phyloP scores from a whole-genome alignment of 2,329 filamentous ascomycete genomes.

The Alternaria consortialis region DNA sequence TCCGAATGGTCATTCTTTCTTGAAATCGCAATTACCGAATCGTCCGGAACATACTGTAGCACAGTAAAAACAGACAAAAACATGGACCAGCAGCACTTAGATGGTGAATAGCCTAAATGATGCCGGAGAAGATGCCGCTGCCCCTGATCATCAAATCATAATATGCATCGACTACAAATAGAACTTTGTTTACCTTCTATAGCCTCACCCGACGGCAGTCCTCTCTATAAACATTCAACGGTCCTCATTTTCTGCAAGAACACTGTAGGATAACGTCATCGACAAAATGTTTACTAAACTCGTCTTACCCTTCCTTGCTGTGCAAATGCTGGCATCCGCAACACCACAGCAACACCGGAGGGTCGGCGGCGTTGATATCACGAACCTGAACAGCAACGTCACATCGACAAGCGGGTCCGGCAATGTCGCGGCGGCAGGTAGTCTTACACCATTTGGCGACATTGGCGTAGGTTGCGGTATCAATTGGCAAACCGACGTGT shows the following conservation, averaged over 20 bases:
- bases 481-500: slow-evolving; percentile 16
- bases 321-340: slow-evolving; percentile 12
- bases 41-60: background rate
- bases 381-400: slow-evolving; percentile 13
- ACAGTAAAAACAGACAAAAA: background rate
- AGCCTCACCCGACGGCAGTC: background rate
- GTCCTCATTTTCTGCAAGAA: background rate
- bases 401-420: slow-evolving; percentile 16
- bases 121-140: background rate
- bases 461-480: slow-evolving; percentile 23
- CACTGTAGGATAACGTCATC: background rate
- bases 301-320: slow-evolving; percentile 2
- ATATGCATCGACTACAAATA: slow-evolving; percentile 4
- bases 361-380: slow-evolving; percentile 8
- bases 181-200: background rate
- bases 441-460: slow-evolving; percentile 16
- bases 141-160: slow-evolving; percentile 4
- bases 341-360: slow-evolving; percentile 4
- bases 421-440: slow-evolving; percentile 19
- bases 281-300: slow-evolving; percentile 8
- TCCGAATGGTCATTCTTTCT: slow-evolving; percentile 3
- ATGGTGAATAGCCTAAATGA: background rate
- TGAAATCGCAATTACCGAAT: slow-evolving; percentile 8
- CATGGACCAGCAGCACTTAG: slow-evolving; percentile 1
- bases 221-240: background rate